Percentiles rank a stretch among this genome's conserved stretches.
Conservation (phyloP, 2,329 filamentous ascomycete genomes). For the Cercospora brassicicola region DNA sequence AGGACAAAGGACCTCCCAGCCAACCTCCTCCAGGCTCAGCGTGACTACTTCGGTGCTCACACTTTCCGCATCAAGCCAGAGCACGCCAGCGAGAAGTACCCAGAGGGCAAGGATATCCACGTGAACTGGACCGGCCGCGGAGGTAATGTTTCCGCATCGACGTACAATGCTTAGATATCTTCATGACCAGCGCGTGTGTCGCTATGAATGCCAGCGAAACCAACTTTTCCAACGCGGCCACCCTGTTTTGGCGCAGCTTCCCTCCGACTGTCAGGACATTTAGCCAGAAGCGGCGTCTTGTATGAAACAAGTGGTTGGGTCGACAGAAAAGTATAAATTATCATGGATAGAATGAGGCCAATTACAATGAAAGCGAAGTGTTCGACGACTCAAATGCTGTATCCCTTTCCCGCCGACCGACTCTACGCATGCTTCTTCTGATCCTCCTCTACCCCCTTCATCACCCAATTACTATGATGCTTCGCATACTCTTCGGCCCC, state of each 20-base stretch:
- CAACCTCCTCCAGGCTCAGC: conserved; percentile 97
- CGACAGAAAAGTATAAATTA: conserved; percentile 5
- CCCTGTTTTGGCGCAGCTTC: conserved; percentile 15
- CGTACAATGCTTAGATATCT: conserved; percentile 81
- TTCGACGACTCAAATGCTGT: neutral
- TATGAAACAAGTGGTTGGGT: conserved; percentile 15
- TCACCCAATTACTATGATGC: conserved; percentile 38
- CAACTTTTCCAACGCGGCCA: conserved; percentile 4
- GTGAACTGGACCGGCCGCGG: conserved; percentile 99
- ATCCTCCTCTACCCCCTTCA: conserved; percentile 44
- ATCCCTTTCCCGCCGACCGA: neutral
- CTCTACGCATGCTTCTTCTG: conserved; percentile 39
- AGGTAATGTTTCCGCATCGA: conserved; percentile 94
- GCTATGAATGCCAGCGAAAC: conserved; percentile 5
- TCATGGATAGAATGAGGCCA: conserved; percentile 20
- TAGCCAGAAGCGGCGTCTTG: conserved; percentile 17
- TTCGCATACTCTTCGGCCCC: conserved; percentile 42
- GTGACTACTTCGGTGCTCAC: conserved; percentile 90
- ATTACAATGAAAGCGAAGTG: conserved; percentile 4
- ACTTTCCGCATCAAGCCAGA: conserved; percentile 57
- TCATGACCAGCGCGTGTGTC: conserved; percentile 9
- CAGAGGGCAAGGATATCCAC: conserved; percentile 84
- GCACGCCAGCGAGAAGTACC: conserved; percentile 63
- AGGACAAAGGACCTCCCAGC: conserved; percentile 94
- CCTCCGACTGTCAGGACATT: conserved; percentile 13